Conservation (phyloP, 2,329 filamentous ascomycete genomes). For the Claviceps purpurea region DNA sequence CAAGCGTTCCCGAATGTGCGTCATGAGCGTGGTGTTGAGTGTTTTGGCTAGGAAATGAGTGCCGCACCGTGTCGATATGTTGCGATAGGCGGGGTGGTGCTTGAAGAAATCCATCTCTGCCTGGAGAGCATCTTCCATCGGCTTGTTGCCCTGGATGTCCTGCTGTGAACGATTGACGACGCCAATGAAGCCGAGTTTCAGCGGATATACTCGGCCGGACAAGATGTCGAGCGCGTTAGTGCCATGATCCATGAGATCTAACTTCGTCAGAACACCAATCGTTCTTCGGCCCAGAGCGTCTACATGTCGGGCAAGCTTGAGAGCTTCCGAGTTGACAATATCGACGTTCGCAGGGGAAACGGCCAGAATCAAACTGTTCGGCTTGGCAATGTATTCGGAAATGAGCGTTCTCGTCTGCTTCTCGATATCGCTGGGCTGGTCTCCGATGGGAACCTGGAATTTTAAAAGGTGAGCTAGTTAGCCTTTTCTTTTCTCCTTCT, state of each 20-base stretch:
- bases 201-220: conserved; percentile 88
- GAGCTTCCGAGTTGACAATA: conserved; percentile 91
- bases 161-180: conserved; percentile 97
- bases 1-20: conserved; percentile 85
- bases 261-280: conserved; percentile 91
- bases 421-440: conserved; percentile 95
- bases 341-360: conserved; percentile 97
- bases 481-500: not conserved
- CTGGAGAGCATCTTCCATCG: conserved; percentile 81
- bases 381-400: conserved; percentile 95
- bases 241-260: conserved; percentile 97
- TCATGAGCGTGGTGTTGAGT: conserved; percentile 88
- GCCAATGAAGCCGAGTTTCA: conserved; percentile 95
- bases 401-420: conserved; percentile 96
- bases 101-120: conserved; percentile 91
- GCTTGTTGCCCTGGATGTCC: conserved; percentile 91
- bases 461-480: not conserved
- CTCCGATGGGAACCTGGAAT: conserved; percentile 76
- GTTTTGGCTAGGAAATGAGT: conserved; percentile 92
- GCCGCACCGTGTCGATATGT: conserved; percentile 86
- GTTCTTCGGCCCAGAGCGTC: conserved; percentile 88
- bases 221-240: conserved; percentile 96
- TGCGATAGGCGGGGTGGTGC: conserved; percentile 92
- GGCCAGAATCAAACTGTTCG: conserved; percentile 93
- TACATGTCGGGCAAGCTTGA: conserved; percentile 94